Base-by-base conservation (phyloP, 352 stramenopile genomes). In the Phytophthora tentaculata region DNA sequence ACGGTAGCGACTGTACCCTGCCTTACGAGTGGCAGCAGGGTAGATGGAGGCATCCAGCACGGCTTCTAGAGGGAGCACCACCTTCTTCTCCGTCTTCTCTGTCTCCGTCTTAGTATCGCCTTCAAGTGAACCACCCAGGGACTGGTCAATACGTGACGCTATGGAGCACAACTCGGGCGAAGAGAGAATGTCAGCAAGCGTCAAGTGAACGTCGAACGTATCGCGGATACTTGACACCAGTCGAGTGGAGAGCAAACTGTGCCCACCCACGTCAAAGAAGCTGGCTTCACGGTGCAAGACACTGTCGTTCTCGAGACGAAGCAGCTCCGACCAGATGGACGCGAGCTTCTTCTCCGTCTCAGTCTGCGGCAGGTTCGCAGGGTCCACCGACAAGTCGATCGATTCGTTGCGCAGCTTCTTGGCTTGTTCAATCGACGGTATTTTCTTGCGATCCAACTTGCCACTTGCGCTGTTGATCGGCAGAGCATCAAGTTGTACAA, bases 361-460 rank as follows among this genome's bases (percentile, higher is more conserved):
- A 2, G 80, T 90, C 57, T 91, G 77, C 16, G 82, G 83, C 57
- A 79, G 56, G 20, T 76, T 74, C n/a, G 68, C 60, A 4, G 60
- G 51, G 37, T 81, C 73, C 23, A 83, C 67, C 0, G 69, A 80
- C 23, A 89, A 67, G 67, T 97, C 90, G n/a, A 96, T 79, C 4
- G 88, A 85, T 43, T 91, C 86, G 41, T 75, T 84, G 35, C 83
- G 83, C n/a, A 93, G 62, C 49, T 86, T 85, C 61, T 80, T 80
- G 10, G 82, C 84, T 62, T 90, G 68, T 53, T 91, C 84, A 12
- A 86, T 84, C 0, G 83, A 81, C 9, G 84, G 84, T 59, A 98
- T 89, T 54, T 90, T 83, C 69, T 97, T 97, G 53, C 89, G 80
- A 60, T 98, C 89, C 13, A 97, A 63, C 66, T 98, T 98, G 32